Evolutionary conservation across 2,329 filamentous ascomycete species (phyloP).

Genomic region (Penicillium sp.): DNA sequence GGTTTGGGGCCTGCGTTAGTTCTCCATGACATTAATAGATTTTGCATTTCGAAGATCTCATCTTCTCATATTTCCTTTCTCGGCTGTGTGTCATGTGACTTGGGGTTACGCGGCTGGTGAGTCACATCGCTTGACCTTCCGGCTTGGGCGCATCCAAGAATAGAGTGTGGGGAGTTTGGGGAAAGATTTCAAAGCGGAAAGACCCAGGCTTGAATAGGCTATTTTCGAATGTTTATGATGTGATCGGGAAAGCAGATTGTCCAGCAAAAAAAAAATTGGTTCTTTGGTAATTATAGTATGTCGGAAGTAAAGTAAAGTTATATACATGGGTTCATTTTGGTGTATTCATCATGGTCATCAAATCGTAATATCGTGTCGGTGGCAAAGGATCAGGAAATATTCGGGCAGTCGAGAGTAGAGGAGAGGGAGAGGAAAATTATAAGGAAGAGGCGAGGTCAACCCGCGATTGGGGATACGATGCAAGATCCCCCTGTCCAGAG

Average conservation of each 20-base stretch:
- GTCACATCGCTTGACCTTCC: constrained; percentile 7
- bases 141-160: constrained; percentile 1
- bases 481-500: constrained; percentile 20
- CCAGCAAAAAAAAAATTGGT: constrained; percentile 4
- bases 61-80: neutral
- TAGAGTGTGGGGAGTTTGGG: constrained; percentile 6
- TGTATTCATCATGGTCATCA: constrained; percentile 13
- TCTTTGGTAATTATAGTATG: constrained; percentile 2
- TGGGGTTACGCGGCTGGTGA: constrained; percentile 6
- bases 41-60: neutral
- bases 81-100: constrained; percentile 1
- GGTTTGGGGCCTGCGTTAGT: constrained; percentile 7
- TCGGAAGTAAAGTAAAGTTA: constrained; percentile 1
- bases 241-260: neutral
- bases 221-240: neutral
- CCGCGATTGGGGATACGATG: constrained; percentile 8
- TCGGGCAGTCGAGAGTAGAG: neutral
- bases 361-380: constrained; percentile 13
- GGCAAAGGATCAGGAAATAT: neutral
- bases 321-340: constrained; percentile 11
- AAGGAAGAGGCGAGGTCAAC: neutral
- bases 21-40: neutral
- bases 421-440: neutral
- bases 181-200: neutral
- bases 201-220: neutral